These are phyloP conservation scores for Plectosphaerella plurivora DNA, from an alignment of 2,329 filamentous ascomycete species.

Conservation along the genomic window DNA sequence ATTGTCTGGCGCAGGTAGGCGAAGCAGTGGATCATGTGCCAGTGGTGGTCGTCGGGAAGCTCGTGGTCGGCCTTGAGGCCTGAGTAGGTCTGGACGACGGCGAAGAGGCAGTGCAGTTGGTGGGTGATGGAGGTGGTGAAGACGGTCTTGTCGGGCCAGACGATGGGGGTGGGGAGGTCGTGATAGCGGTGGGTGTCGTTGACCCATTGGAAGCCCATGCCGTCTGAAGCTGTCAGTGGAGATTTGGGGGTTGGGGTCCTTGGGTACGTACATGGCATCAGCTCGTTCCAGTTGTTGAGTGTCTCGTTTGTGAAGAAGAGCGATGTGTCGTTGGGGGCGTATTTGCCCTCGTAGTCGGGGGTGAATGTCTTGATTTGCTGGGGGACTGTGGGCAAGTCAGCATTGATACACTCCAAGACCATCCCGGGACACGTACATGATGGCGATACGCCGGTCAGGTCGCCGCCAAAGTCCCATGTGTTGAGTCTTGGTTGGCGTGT, in stretches of 20 bases:
- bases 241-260: neutral
- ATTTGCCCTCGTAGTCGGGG: conserved; percentile 24
- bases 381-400: conserved; percentile 19
- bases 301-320: conserved; percentile 32
- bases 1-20: conserved; percentile 42
- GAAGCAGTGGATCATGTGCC: conserved; percentile 44
- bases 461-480: conserved; percentile 27
- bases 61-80: conserved; percentile 31
- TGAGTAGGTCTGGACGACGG: conserved; percentile 38
- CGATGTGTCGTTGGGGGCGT: conserved; percentile 31
- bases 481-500: conserved; percentile 13
- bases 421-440: conserved; percentile 15
- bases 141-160: conserved; percentile 28
- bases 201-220: conserved; percentile 34
- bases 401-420: neutral
- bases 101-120: conserved; percentile 38
- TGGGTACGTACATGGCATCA: conserved; percentile 27
- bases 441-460: conserved; percentile 30
- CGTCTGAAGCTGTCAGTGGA: conserved; percentile 16
- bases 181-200: conserved; percentile 28
- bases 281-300: conserved; percentile 29
- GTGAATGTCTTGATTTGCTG: conserved; percentile 33
- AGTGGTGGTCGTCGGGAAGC: conserved; percentile 38
- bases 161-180: conserved; percentile 29
- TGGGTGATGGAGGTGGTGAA: conserved; percentile 39